Evolutionary conservation across 2,329 filamentous ascomycete genomes (phyloP), one percentile per base, ranked within the genome.

Genomic region (Cladorrhinum sp.): DNA sequence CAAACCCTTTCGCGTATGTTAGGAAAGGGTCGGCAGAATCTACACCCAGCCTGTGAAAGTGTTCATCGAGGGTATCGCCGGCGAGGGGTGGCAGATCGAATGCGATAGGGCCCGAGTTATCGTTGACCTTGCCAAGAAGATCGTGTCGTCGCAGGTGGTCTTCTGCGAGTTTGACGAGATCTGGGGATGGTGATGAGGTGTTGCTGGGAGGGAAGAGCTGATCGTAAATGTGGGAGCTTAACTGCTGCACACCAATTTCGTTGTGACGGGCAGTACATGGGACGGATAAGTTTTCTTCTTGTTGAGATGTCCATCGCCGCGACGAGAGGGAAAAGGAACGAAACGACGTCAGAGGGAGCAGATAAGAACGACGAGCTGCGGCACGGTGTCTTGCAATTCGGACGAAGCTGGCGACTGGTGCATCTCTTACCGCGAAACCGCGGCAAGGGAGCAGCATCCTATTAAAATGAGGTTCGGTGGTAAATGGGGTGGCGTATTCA

Each of bases 201-300:
- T 74, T 71, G 53, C 77, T 78, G 42, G 80, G 76, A 3, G 84
- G 85, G 71, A 99, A 99, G 48, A 99, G 78, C 75, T 98, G 95
- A 1, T 84, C 73, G 74, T 94, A 91, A 50, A 99, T 82, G 78
- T 93, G 83, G 62, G 83, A 81, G 79, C 92, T 97, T 67, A 99
- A 80, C 71, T 98, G 94, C 76, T 99, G 95, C 42, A 99, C 91
- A 57, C 91, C 92, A 69, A 99, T 93, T 67, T 96, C 90, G 76
- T 96, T 99, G 79, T 89, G 91, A 66, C 95, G 87, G 54, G 91
- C 80, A 60, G 82, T 76, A 6, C 84, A 82, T 0, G 76, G 71
- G 28, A 83, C 78, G 36, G 79, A 75, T 62, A 83, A 73, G 23
- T 69, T 77, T 21, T 62, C 64, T 16, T 64, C 24, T 51, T 24